Base-by-base conservation (phyloP, 139 green algal genomes). In the Volvox africanus region DNA sequence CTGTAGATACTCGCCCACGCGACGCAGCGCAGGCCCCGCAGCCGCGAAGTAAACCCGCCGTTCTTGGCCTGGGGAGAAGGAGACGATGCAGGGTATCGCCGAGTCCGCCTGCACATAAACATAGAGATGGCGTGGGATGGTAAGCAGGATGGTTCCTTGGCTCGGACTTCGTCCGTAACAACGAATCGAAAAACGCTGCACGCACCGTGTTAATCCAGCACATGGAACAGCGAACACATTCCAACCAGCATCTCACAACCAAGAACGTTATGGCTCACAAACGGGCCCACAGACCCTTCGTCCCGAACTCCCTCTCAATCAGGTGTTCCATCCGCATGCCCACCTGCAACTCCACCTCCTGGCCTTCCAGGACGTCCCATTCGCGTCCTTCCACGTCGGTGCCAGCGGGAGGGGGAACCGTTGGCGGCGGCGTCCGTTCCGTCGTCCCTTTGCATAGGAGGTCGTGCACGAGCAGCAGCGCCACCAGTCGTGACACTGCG, bases 41-140 rank as follows among this genome's bases (percentile, higher is more conserved):
- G 97, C 91, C 16, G 94, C 93, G 88, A 98, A 96, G 91, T 94
- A 95, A 28, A 97, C 97, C 14, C 90, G 88, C 16, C 93, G 94
- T 95, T 98, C 97, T 90, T 96, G 88, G 62, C 96, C 96, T 0
- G 93, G 93, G 0, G 89, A 28, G 78, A 99, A 99, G 79, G 96
- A 96, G 19, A 99, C 97, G 13, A 93, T 93, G 93, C 96, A 98
- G 62, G 92, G 88, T 61, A 97, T 89, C 24, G 92, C 82, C 50
- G 79, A 80, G 30, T 68, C 89, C 9, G 55, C 86, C 86, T 90
- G 86, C 35, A 76, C 44, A 55, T 55, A 9, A 9, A 55, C 9
- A 55, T 55, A 55, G 5, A 55, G 9, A 55, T 9, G 44, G 44
- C 9, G 9, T 55, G 44, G 44, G 9, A 55, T 55, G 44, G 44